phyloP scores from a whole-genome alignment of 257 asterid genomes.

The Petunia axillaris region DNA sequence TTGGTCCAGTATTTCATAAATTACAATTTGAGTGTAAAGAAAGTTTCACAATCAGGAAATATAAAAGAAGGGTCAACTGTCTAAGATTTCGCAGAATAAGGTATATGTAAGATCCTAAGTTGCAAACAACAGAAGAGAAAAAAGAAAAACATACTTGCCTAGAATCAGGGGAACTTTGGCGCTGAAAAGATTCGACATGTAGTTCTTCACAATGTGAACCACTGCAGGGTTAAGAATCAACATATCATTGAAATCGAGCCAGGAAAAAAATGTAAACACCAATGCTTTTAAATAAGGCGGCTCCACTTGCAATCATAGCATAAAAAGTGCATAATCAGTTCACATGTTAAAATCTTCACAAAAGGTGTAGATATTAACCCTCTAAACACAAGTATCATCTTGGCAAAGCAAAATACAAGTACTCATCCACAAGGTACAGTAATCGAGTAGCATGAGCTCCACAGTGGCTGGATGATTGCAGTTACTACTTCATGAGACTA shows the following conservation, averaged over 20 bases:
- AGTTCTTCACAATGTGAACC: conserved; percentile 86
- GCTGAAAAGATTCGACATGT: conserved; percentile 63
- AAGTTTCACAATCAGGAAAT: not conserved
- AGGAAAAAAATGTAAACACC: not conserved
- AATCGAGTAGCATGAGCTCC: not conserved
- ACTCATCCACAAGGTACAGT: not conserved
- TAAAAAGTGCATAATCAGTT: not conserved
- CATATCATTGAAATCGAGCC: conserved; percentile 22
- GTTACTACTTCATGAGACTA: too few species aligned
- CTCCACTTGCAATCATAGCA: not conserved
- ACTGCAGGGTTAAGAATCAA: conserved; percentile 53
- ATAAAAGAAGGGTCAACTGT: conserved; percentile 7
- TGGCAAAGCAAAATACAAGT: not conserved
- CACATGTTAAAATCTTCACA: not conserved
- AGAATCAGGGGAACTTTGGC: conserved; percentile 80
- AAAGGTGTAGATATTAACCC: not conserved
- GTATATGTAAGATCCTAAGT: not conserved
- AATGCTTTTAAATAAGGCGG: not conserved
- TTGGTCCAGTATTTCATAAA: not conserved
- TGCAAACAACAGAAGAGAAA: not conserved
- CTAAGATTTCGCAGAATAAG: not conserved
- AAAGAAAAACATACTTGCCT: conserved; percentile 47
- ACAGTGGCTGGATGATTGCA: not conserved
- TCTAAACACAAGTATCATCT: not conserved
- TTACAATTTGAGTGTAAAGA: not conserved